These are phyloP conservation scores for Chaetoceros muelleri DNA, from an alignment of 108 stramenopile genomes.

Conservation along the genomic window DNA sequence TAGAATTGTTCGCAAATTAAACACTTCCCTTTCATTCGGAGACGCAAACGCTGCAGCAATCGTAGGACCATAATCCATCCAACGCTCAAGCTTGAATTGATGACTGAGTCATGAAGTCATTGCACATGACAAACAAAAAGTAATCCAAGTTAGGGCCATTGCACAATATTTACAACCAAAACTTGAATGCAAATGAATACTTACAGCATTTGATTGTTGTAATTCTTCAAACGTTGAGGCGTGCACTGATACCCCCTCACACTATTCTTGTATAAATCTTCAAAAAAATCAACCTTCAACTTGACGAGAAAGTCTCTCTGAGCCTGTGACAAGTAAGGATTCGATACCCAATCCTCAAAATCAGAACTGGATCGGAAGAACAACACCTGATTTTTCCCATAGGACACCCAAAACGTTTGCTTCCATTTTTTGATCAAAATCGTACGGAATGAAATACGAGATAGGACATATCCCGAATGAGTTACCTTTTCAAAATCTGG, in stretches of 20 bases:
- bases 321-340: conserved; percentile 67
- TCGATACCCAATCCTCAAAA: conserved; percentile 83
- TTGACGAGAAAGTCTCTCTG: conserved; percentile 79
- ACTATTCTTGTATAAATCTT: conserved; percentile 75
- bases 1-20: conserved; percentile 54
- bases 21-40: conserved; percentile 63
- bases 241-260: conserved; percentile 85
- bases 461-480: conserved; percentile 67
- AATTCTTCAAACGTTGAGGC: conserved; percentile 66
- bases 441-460: conserved; percentile 80
- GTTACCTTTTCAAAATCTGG: conserved; percentile 55
- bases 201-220: conserved; percentile 69
- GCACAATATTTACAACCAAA: neutral
- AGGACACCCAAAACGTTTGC: conserved; percentile 81
- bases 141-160: neutral
- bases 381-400: conserved; percentile 65
- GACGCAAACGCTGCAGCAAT: conserved; percentile 88
- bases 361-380: conserved; percentile 66
- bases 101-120: conserved; percentile 6
- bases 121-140: neutral
- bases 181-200: too few relatives aligned
- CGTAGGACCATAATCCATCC: conserved; percentile 90
- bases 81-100: conserved; percentile 87
- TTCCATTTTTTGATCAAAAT: conserved; percentile 88
- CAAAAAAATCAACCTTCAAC: conserved; percentile 78